Conservation (phyloP, 306 rosid species). For the Fagus sylvatica region DNA sequence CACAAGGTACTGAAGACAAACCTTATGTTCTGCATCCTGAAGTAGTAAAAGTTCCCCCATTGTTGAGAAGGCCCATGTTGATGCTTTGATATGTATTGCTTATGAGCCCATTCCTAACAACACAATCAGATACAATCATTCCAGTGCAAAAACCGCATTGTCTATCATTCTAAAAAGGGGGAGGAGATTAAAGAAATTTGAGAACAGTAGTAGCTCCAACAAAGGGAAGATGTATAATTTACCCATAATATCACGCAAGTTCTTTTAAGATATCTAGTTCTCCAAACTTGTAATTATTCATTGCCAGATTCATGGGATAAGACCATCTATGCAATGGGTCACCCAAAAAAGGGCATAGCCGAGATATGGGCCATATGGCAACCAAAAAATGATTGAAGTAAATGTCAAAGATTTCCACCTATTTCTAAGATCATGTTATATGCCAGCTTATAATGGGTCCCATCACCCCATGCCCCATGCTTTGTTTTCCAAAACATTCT, state of each 20-base stretch:
- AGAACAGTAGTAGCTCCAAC: neutral
- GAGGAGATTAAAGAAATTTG: neutral
- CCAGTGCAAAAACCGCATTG: neutral
- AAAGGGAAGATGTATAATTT: neutral
- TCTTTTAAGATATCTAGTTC: neutral
- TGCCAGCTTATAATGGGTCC: neutral
- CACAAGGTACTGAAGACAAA: conserved; percentile 19
- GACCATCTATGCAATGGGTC: neutral
- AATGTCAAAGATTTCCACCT: neutral
- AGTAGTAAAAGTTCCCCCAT: conserved; percentile 98
- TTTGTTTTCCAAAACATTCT: conserved; percentile 11
- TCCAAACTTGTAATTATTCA: neutral
- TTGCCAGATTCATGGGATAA: neutral
- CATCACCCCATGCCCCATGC: neutral
- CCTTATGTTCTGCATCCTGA: conserved; percentile 97
- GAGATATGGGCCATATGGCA: neutral
- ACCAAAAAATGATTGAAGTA: neutral
- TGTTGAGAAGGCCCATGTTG: conserved; percentile 99
- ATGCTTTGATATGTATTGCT: conserved; percentile 94
- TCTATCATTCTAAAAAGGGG: neutral
- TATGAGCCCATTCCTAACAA: conserved; percentile 97
- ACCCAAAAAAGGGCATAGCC: neutral
- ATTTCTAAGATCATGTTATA: neutral
- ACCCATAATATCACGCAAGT: neutral
- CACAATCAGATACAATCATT: conserved; percentile 23